Base-by-base conservation (phyloP, 768 basidiomycete species). In the Phylloporus rhodoxanthus region DNA sequence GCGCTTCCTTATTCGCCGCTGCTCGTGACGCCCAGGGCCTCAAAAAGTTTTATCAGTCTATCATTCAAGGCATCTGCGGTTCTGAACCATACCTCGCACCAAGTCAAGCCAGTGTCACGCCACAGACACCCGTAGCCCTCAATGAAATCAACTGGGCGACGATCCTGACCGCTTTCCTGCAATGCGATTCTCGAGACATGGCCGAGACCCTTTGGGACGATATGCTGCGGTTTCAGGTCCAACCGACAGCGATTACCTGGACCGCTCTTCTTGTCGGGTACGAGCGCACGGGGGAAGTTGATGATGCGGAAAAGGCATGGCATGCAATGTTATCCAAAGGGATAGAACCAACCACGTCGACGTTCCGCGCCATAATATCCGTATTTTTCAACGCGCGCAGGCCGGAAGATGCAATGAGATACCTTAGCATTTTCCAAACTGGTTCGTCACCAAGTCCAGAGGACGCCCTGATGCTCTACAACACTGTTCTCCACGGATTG, bases 311-410 rank as follows among this genome's bases (percentile, higher is more conserved):
- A 40, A 68, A 68, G 8, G 75, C 78, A 1, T 92, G 89, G 87
- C 63, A 74, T 30, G 60, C 75, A 49, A 87, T 94, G 83, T 55
- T 67, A 25, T 61, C 72, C n/a, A 67, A 75, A 50, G 75, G 77
- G 2, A 66, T 84, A 33, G 59, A 72, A 48, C 87, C 87, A 6
- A 82, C 85, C 52, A 62, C 76, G 8, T 65, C 81, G 45, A 72
- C 82, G 11, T 90, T 90, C 63, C 78, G 85, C 33, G 81, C 87
- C 20, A 69, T 91, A 36, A 78, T 93, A 41, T 72, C 75, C n/a
- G 75, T 70, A 1, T 73, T 83, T 51, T 87, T 78, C 57, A 71
- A 74, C 45, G 74, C 68, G 45, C 76, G 71, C 48, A 74, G 72
- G 47, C 58, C 71, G 8, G 72, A 76, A n/a, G 72, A 78, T 20